Conservation (phyloP, 2,329 filamentous ascomycete species). For the Neonectria faginata region DNA sequence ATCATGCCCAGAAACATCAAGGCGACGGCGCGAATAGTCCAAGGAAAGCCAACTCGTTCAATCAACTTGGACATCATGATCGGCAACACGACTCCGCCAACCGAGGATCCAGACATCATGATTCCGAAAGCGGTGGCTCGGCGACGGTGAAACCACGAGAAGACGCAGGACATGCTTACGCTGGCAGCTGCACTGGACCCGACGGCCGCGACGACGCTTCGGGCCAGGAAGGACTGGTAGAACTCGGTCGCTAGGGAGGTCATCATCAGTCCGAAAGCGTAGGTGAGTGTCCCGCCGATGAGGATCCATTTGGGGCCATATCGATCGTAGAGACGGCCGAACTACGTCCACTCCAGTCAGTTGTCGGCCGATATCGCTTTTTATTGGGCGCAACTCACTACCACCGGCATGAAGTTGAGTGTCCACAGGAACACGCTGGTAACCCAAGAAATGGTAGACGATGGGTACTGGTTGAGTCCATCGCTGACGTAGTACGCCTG, state of each 20-base stretch:
- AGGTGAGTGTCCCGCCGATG: conserved; percentile 63
- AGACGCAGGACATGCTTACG: conserved; percentile 48
- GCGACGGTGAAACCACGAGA: conserved; percentile 50
- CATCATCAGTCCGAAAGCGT: conserved; percentile 75
- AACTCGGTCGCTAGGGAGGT: conserved; percentile 60
- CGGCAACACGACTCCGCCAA: conserved; percentile 56
- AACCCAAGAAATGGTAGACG: conserved; percentile 72
- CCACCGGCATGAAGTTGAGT: conserved; percentile 56
- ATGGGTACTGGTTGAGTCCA: conserved; percentile 53
- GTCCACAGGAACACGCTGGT: conserved; percentile 64
- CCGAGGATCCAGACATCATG: conserved; percentile 50
- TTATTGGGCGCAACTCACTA: not conserved
- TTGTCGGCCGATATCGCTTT: not conserved
- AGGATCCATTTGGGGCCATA: conserved; percentile 70
- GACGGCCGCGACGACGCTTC: conserved; percentile 38
- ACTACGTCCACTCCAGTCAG: not conserved
- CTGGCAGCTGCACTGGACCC: conserved; percentile 53
- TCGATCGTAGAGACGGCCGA: conserved; percentile 71
- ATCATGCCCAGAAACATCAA: conserved; percentile 53
- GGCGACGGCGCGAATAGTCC: conserved; percentile 54
- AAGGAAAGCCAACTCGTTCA: conserved; percentile 51
- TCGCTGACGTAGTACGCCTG: not conserved
- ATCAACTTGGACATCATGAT: conserved; percentile 55
- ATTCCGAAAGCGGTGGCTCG: conserved; percentile 51
- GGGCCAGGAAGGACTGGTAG: conserved; percentile 56